Conservation (phyloP, 2,329 filamentous ascomycete genomes). For the Trichophyton rubrum region DNA sequence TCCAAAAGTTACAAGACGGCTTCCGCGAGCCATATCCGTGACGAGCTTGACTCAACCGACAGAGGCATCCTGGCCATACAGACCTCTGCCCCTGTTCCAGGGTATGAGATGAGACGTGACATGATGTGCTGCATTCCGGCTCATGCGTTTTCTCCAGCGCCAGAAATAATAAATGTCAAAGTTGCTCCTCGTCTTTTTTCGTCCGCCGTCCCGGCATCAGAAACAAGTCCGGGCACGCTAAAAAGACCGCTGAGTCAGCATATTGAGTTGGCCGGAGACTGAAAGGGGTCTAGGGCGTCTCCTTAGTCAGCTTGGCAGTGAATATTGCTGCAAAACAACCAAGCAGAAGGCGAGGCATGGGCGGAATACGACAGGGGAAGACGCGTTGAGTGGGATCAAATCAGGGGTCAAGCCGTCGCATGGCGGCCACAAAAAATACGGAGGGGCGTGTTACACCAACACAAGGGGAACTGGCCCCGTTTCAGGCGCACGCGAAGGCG, state of each 20-base stretch:
- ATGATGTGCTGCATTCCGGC: background rate
- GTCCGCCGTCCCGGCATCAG: background rate
- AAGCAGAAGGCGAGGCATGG: background rate
- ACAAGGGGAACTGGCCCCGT: background rate
- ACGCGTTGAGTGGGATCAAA: background rate
- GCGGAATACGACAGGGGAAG: background rate
- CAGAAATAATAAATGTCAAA: background rate
- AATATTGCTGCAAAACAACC: background rate
- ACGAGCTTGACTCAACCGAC: no score
- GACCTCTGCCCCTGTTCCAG: background rate
- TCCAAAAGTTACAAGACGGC: no score
- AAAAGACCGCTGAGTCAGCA: background rate
- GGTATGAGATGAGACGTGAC: background rate
- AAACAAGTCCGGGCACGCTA: background rate
- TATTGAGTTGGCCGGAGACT: background rate
- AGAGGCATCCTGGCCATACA: background rate
- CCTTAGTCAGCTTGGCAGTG: background rate
- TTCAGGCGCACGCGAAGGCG: background rate
- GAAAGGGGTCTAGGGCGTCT: background rate
- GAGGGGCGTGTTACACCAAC: background rate
- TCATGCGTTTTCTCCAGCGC: background rate
- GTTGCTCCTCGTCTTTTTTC: background rate
- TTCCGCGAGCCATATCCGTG: no score
- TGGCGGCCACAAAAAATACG: background rate
- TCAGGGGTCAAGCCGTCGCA: background rate